Evolutionary conservation across 768 basidiomycete genomes (phyloP).

Genomic region (Tephrocybe sp.): DNA sequence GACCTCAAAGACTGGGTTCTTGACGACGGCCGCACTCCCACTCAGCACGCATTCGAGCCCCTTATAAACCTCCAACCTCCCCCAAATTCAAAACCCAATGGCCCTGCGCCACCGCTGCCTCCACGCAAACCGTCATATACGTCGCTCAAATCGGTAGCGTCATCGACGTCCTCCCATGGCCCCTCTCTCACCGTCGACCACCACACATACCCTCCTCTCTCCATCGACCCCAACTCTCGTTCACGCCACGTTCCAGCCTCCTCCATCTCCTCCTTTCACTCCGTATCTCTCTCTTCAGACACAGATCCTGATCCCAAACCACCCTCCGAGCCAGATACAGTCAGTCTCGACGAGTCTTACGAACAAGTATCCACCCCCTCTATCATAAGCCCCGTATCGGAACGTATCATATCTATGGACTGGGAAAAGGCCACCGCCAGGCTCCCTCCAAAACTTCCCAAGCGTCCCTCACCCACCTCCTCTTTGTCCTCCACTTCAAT

Average conservation of each 20-base stretch:
- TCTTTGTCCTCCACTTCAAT: constrained; percentile 19
- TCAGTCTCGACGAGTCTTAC: constrained; percentile 69
- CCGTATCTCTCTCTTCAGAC: no score
- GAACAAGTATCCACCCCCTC: constrained; percentile 62
- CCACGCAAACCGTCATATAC: constrained; percentile 60
- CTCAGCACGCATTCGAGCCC: constrained; percentile 26
- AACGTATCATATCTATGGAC: constrained; percentile 41
- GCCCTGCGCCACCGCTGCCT: constrained; percentile 54
- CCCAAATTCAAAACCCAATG: constrained; percentile 25
- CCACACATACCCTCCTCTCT: constrained; percentile 52
- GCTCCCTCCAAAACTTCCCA: constrained; percentile 46
- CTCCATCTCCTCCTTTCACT: constrained; percentile 82
- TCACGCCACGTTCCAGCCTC: constrained; percentile 56
- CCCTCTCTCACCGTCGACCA: constrained; percentile 54
- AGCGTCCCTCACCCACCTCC: constrained; percentile 36
- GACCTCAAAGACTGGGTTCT: constrained; percentile 75
- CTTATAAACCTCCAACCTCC: constrained; percentile 59
- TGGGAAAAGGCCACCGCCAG: constrained; percentile 47
- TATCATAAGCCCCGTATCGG: constrained; percentile 49
- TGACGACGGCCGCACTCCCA: constrained; percentile 37
- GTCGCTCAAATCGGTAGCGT: constrained; percentile 41
- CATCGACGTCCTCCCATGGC: constrained; percentile 18
- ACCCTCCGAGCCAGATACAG: constrained; percentile 45
- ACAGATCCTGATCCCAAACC: constrained; percentile 18
- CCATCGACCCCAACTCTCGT: constrained; percentile 33